A percentile compares a stretch with the other conserved stretches of the same genome.
Evolutionary conservation across 176 grass and related monocot genomes (phyloP).

Genomic region (Typha latifolia): DNA sequence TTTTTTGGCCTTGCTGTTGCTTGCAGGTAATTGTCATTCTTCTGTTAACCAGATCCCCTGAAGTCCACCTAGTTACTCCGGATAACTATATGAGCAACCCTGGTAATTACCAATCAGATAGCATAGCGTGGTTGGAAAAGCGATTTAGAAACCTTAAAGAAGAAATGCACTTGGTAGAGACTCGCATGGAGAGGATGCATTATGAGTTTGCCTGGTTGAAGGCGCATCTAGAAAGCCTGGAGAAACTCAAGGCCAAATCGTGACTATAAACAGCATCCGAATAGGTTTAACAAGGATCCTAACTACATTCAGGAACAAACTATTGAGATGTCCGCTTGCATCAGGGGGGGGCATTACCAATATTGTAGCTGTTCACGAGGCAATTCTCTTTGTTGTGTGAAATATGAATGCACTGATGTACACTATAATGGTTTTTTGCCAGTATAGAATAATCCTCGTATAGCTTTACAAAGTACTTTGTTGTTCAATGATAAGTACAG

Average conservation of each 20-base stretch:
- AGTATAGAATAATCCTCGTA: too few relatives aligned
- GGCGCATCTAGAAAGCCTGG: constrained; percentile 44
- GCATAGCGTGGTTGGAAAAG: constrained; percentile 51
- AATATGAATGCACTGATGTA: background rate
- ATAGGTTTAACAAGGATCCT: background rate
- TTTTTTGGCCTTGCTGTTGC: background rate
- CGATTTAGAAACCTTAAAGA: constrained; percentile 56
- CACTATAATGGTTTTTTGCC: too few relatives aligned
- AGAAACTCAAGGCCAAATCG: constrained; percentile 37
- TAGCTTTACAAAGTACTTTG: too few relatives aligned
- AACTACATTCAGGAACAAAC: background rate
- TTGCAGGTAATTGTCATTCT: constrained; percentile 70
- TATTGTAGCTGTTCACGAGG: background rate
- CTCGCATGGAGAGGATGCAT: constrained; percentile 65
- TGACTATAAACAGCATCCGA: constrained; percentile 7
- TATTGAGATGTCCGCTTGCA: background rate
- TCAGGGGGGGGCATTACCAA: background rate
- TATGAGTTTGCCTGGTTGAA: constrained; percentile 68
- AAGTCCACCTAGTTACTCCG: constrained; percentile 47
- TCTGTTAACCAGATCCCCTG: constrained; percentile 60
- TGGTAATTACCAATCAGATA: constrained; percentile 35
- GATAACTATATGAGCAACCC: constrained; percentile 23
- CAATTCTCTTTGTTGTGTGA: background rate
- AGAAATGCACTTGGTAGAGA: constrained; percentile 59
- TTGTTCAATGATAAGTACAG: too few relatives aligned